A percentile compares a stretch with the other conserved stretches of the same genome.
These are phyloP conservation scores for Alternaria infectoria DNA, from an alignment of 2,329 filamentous ascomycete genomes.

Conservation along the genomic window DNA sequence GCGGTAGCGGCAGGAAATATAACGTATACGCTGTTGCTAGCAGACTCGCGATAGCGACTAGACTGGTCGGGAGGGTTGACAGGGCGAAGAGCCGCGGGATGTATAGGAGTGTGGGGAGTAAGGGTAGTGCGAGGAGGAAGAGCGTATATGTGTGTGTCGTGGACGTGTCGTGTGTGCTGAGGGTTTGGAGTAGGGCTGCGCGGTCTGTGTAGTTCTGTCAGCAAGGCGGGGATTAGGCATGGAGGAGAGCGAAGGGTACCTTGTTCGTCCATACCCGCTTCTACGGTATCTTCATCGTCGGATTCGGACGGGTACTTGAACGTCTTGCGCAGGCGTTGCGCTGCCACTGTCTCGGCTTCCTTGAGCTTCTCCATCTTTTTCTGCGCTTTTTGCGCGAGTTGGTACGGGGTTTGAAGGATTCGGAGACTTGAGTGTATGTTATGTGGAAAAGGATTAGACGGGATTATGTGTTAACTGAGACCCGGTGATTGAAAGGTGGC, in stretches of 20 bases:
- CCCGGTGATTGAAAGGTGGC: slow-evolving; percentile 6
- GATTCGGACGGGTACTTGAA: slow-evolving; percentile 74
- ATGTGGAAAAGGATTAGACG: neutral
- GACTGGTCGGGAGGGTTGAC: slow-evolving; percentile 52
- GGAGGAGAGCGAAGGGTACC: slow-evolving; percentile 53
- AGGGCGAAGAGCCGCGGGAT: slow-evolving; percentile 54
- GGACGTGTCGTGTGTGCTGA: slow-evolving; percentile 47
- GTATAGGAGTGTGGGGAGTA: slow-evolving; percentile 63
- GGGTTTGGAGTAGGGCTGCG: slow-evolving; percentile 29
- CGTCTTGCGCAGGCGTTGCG: slow-evolving; percentile 73
- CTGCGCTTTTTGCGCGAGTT: neutral
- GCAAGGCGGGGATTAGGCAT: neutral
- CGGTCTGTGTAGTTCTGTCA: slow-evolving; percentile 31
- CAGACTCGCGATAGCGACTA: slow-evolving; percentile 69
- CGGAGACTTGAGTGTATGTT: neutral
- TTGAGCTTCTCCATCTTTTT: slow-evolving; percentile 11
- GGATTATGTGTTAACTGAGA: neutral
- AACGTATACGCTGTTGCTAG: slow-evolving; percentile 68
- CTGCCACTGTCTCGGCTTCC: slow-evolving; percentile 29
- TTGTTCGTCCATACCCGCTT: slow-evolving; percentile 76
- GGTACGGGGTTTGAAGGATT: neutral
- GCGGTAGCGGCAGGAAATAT: slow-evolving; percentile 60
- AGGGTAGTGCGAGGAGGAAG: slow-evolving; percentile 66
- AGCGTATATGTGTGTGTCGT: slow-evolving; percentile 57
- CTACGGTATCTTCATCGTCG: slow-evolving; percentile 60